Conservation (phyloP, 768 basidiomycete species). For the Auricularia sp. region DNA sequence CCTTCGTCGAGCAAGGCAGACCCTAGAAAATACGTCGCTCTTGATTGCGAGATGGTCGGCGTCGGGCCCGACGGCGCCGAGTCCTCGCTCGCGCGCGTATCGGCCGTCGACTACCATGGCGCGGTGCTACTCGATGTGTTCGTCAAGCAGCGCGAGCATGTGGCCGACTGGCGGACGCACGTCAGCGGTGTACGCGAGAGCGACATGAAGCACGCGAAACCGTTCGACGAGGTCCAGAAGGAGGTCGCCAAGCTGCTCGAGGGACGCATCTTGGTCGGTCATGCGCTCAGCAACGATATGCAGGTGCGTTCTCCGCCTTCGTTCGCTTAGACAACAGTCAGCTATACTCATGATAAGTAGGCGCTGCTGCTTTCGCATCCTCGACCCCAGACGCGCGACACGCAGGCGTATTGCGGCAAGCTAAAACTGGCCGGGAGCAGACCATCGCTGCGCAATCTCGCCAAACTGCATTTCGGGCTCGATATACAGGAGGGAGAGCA, state of each 20-base stretch:
- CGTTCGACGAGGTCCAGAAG: constrained; percentile 72
- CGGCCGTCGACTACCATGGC: constrained; percentile 83
- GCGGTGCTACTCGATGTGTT: constrained; percentile 71
- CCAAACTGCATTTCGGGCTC: constrained; percentile 65
- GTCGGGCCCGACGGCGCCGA: constrained; percentile 76
- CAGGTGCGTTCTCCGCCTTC: constrained; percentile 38
- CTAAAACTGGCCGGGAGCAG: constrained; percentile 44
- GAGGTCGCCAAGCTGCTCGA: constrained; percentile 65
- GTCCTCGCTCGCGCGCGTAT: constrained; percentile 80
- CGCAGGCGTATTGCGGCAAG: constrained; percentile 51
- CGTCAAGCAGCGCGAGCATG: constrained; percentile 75
- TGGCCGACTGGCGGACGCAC: constrained; percentile 87
- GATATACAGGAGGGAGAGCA: constrained; percentile 86
- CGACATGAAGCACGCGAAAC: constrained; percentile 61
- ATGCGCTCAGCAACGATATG: constrained; percentile 85
- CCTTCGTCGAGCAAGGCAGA: neutral
- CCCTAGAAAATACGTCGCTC: constrained; percentile 53
- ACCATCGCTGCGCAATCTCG: constrained; percentile 72
- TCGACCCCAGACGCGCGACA: constrained; percentile 52
- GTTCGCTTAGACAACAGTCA: neutral
- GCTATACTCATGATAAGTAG: constrained; percentile 20
- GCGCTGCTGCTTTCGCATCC: constrained; percentile 67
- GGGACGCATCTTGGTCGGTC: constrained; percentile 76
- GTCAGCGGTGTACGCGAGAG: constrained; percentile 72
- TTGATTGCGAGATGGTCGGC: constrained; percentile 98